Base-by-base conservation (phyloP, 169 alveolate genomes). In the Eimeria tenella region DNA sequence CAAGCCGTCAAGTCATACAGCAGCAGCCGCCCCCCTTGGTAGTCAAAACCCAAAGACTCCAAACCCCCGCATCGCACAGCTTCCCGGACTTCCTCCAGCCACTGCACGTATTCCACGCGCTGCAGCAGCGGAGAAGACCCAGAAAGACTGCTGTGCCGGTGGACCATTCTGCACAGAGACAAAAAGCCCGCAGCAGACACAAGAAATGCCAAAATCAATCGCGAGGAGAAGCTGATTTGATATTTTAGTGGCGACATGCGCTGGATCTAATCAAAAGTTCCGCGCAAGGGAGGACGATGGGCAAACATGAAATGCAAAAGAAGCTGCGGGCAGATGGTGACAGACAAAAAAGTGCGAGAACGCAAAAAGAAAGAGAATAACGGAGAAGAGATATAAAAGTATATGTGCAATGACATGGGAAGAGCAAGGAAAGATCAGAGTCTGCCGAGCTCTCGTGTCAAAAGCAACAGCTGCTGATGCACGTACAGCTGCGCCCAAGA, bases 401-500 rank as follows among this genome's bases (percentile, higher is more conserved):
- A 31, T 2, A 31, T 2, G 42, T 31, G 42, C 42, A 31, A 31
- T 31, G 42, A 31, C 42, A 31, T 2, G 42, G 42, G 42, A 31
- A 31, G 42, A 31, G 42, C 42, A 31, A 31, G 42, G 42, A 31
- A 31, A 31, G 2, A 31, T 31, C 42, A 31, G 42, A 31, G 0
- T 31, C 42, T 0, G 42, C 4, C 42, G 42, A 31, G 2, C 42
- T 31, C 2, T 2, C 42, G 42, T 2, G 42, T 31, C 42, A 31
- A 31, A 31, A 31, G 42, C 42, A 31, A 31, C 42, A 31, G 42
- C 42, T 31, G 42, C 21, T 13, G 19, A 58, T 13, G 68, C 23
- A 42, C 91, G 5, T 83, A 83, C 91, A 83, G 91, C 91, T 83
- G 91, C 21, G 91, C 91, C 91, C 91, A 83, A 42, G 74, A 83